Base-by-base conservation (phyloP, 2,329 filamentous ascomycete genomes). In the Fusarium euwallaceae region DNA sequence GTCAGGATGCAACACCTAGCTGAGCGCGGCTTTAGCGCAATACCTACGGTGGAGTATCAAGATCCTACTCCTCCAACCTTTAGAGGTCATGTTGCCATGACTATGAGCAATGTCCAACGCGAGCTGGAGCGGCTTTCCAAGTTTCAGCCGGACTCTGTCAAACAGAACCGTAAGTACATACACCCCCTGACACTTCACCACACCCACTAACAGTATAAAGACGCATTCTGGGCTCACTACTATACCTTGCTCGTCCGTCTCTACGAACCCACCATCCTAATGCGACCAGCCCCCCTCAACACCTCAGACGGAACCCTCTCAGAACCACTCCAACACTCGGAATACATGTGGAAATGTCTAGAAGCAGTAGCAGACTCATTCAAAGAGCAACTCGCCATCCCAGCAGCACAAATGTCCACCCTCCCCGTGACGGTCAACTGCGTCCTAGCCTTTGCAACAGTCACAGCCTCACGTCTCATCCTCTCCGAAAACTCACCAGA, bases 281-380 rank as follows among this genome's bases (percentile, higher is more conserved):
- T 82, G 69, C 79, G 77, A 4, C 64, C 78, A 2, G 61, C 75
- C 0, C 41, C 59, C 6, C 32, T 75, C 0, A 45, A 72, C 12
- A 68, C 78, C 22, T 4, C 69, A 2, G 71, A 78, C 17, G n/a
- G 64, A 10, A 39, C 66, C 53, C 29, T 61, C 8, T 61, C 70
- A 1, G 74, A 78, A 22, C 77, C 78, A 2, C 76, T 79, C 11
- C 78, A 78, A 6, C 80, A 82, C 12, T 79, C 82, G 14, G 79
- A 83, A 10, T 79, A 79, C 3, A 78, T 86, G 6, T 85, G 84
- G 84, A 76, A 74, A 34, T 84, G 83, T 17, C 78, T 86, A 1
- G 75, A 82, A 32, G 71, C 78, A 1, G 67, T 76, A 7, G 69
- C 71, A 17, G 72, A 77, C 51, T 80, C 81, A 48, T 80, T 82